A percentile compares a stretch with the other conserved stretches of the same genome.
These are phyloP conservation scores for Cryptococcus hybrid DNA, from an alignment of 1,284 basidiomycete species.

Conservation along the genomic window DNA sequence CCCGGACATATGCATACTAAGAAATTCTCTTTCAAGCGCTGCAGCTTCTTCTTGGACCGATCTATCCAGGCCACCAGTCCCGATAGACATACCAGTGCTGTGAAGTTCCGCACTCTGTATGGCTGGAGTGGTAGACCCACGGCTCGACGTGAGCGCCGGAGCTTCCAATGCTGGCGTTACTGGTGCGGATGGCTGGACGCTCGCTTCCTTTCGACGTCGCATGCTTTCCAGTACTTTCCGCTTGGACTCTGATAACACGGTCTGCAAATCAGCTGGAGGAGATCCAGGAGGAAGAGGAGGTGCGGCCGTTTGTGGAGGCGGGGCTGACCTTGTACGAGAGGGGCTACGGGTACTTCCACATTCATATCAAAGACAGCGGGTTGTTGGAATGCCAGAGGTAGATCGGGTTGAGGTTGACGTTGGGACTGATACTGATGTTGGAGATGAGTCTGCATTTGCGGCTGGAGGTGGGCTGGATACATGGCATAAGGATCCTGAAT, in stretches of 20 bases:
- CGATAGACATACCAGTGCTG: neutral
- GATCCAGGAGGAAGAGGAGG: neutral
- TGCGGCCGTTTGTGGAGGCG: neutral
- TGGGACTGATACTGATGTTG: too few species aligned
- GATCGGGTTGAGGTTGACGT: too few species aligned
- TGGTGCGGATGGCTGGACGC: neutral
- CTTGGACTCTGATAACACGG: neutral
- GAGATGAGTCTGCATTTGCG: too few species aligned
- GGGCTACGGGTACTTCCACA: too few species aligned
- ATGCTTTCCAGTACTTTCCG: neutral
- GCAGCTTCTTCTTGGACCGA: conserved; percentile 30
- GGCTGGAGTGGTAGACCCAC: too few species aligned
- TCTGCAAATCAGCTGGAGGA: neutral
- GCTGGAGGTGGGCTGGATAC: too few species aligned
- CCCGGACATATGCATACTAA: conserved; percentile 14
- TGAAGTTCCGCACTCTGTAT: neutral
- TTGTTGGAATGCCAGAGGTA: too few species aligned
- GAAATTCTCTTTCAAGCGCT: conserved; percentile 30
- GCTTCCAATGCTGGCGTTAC: neutral
- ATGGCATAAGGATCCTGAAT: too few species aligned
- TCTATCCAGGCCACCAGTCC: neutral
- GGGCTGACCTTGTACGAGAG: neutral
- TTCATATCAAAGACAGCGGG: too few species aligned
- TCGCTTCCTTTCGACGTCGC: neutral
- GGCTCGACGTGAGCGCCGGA: neutral